Evolutionary conservation across 1,284 basidiomycete genomes (phyloP).

Genomic region (Trichosporon coremiiforme): DNA sequence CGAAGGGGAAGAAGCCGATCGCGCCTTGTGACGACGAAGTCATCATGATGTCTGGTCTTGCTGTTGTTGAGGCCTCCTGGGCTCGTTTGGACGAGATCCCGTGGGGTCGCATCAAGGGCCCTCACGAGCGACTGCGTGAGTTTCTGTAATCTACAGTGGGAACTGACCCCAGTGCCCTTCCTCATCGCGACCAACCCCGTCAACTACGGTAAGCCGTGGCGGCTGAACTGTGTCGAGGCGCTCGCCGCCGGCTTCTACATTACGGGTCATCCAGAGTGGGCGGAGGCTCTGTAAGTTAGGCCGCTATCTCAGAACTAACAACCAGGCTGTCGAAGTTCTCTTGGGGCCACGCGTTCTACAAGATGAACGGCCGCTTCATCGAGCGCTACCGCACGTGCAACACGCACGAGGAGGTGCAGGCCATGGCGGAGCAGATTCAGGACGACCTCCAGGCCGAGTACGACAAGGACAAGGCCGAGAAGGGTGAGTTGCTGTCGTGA

Average conservation of each 20-base stretch:
- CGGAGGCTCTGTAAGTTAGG: slow-evolving; percentile 63
- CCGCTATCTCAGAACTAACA: neutral
- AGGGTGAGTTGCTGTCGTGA: slow-evolving; percentile 55
- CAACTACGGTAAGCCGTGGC: slow-evolving; percentile 93
- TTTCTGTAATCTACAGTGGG: slow-evolving; percentile 31
- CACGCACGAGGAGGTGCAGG: slow-evolving; percentile 65
- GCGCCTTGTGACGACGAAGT: slow-evolving; percentile 84
- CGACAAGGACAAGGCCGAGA: slow-evolving; percentile 61
- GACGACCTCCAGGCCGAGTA: slow-evolving; percentile 70
- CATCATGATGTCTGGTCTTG: slow-evolving; percentile 73
- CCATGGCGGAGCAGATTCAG: slow-evolving; percentile 73
- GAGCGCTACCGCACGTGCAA: slow-evolving; percentile 72
- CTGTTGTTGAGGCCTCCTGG: slow-evolving; percentile 98
- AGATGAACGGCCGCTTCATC: slow-evolving; percentile 74
- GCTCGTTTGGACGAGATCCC: slow-evolving; percentile 91
- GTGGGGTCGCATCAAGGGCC: slow-evolving; percentile 88
- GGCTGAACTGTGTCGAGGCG: slow-evolving; percentile 87
- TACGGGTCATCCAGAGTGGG: slow-evolving; percentile 77
- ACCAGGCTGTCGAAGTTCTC: slow-evolving; percentile 70
- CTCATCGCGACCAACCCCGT: slow-evolving; percentile 89
- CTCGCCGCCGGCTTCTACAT: slow-evolving; percentile 91
- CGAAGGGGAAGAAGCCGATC: slow-evolving; percentile 78
- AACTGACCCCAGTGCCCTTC: slow-evolving; percentile 71
- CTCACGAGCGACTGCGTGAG: slow-evolving; percentile 85
- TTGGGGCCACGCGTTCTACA: slow-evolving; percentile 83